phyloP scores from a whole-genome alignment of 768 basidiomycete genomes.

The Nevesoporus exiguus region DNA sequence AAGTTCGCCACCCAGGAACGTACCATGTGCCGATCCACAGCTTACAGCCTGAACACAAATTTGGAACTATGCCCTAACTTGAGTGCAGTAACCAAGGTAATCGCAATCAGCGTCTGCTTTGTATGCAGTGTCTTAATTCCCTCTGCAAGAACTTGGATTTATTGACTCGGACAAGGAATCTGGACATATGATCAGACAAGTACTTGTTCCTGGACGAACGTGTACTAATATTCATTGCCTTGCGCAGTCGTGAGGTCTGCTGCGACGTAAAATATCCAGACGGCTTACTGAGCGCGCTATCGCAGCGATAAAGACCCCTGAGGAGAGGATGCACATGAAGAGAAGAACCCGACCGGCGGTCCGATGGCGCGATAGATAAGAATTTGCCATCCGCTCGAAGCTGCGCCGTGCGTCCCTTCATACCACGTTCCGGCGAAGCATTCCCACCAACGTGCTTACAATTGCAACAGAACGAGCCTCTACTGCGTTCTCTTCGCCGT shows the following conservation, averaged over 20 bases:
- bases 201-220: constrained; percentile 51
- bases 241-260: constrained; percentile 46
- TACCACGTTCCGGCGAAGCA: too few species aligned
- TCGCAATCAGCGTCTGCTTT: constrained; percentile 1
- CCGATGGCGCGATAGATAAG: not conserved
- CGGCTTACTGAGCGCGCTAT: not conserved
- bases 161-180: constrained; percentile 29
- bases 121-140: constrained; percentile 10
- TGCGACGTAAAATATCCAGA: too few species aligned
- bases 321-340: constrained; percentile 24
- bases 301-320: constrained; percentile 17
- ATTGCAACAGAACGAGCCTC: constrained; percentile 14
- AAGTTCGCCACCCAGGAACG: not conserved
- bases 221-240: constrained; percentile 46
- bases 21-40: not conserved
- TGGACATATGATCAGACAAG: constrained; percentile 39
- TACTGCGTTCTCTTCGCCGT: not conserved
- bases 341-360: constrained; percentile 6
- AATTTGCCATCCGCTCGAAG: constrained; percentile 2
- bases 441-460: not conserved
- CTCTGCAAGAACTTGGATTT: constrained; percentile 40
- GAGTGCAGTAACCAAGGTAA: constrained; percentile 33
- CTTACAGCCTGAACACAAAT: constrained; percentile 30
- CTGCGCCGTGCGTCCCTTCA: not conserved
- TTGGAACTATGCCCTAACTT: constrained; percentile 49